Evolutionary conservation across 805 yeast species (phyloP).

Genomic region (Metschnikowia reukaufii): DNA sequence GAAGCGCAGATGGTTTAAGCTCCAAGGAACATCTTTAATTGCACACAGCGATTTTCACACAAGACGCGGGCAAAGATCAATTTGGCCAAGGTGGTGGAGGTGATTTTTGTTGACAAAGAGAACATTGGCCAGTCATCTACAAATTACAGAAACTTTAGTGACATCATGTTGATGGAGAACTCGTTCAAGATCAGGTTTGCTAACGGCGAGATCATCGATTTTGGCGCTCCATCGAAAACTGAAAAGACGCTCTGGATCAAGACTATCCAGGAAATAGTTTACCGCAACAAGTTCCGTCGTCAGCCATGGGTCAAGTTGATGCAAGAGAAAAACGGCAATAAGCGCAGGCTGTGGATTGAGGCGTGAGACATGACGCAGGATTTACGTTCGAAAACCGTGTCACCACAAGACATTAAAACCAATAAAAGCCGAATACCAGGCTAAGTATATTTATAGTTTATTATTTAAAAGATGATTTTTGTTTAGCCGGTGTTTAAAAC

Average conservation of each 20-base stretch:
- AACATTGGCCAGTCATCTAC: slow-evolving; percentile 26
- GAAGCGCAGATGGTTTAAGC: slow-evolving; percentile 71
- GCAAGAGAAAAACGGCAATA: slow-evolving; percentile 25
- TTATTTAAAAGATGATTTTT: too few relatives aligned
- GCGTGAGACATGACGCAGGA: not conserved
- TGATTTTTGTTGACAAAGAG: slow-evolving; percentile 45
- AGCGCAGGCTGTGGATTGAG: slow-evolving; percentile 9
- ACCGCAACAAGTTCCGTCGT: slow-evolving; percentile 55
- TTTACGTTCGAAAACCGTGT: not conserved
- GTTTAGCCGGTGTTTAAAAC: too few relatives aligned
- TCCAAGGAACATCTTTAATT: slow-evolving; percentile 67
- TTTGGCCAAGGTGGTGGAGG: slow-evolving; percentile 61
- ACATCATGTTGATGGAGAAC: slow-evolving; percentile 64
- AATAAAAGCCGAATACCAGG: too few relatives aligned
- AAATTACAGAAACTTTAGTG: slow-evolving; percentile 64
- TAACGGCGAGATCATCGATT: slow-evolving; percentile 79
- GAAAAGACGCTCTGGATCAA: slow-evolving; percentile 68
- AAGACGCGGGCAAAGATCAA: slow-evolving; percentile 77
- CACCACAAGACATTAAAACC: too few relatives aligned
- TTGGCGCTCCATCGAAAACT: slow-evolving; percentile 73
- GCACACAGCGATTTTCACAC: slow-evolving; percentile 73
- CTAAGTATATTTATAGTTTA: too few relatives aligned
- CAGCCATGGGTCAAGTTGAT: slow-evolving; percentile 59
- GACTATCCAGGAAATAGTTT: slow-evolving; percentile 55
- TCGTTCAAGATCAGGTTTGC: slow-evolving; percentile 74